Evolutionary conservation across 139 green algal species (phyloP), one percentile per base, ranked within the genome.

Genomic region (Chlorella sp.): DNA sequence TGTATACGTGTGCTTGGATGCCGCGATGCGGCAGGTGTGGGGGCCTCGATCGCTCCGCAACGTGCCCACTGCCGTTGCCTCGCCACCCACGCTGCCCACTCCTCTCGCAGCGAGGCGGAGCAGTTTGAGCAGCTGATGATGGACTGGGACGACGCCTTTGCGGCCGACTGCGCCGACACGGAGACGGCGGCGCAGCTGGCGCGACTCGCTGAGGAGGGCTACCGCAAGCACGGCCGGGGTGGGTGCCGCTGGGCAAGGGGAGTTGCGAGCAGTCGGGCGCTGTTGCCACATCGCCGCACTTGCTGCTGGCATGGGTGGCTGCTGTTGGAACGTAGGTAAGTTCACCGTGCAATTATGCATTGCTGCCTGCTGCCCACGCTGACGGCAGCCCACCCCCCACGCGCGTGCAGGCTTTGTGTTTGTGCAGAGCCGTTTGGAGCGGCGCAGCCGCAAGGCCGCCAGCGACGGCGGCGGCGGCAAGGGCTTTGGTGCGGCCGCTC

Each of bases 71-170:
- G 2, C 22, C n/a, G 19, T n/a, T 69, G 62, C 62, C 13, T 3
- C 36, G 4, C 62, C 62, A 28, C 60, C 62, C 30, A 6, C 62
- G 5, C 11, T 20, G 2, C 24, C 26, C 24, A 20, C 26, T 6
- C 60, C 32, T 19, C 22, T 9, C 22, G 38, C 77, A 83, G 77
- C 30, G 77, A 83, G 38, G 77, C 41, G 13, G 77, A 64, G 20
- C 58, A n/a, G 77, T 83, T 83, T 74, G 77, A 83, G 77, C 58
- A 74, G 60, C 60, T 83, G 28, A 83, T 83, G 77, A 32, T 16
- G 22, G 77, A 83, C 32, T 83, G 77, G 77, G 77, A 83, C 41
- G 60, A 73, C 60, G 77, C 77, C 30, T 83, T 83, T 43, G 77
- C 38, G 0, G 77, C 77, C 38, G 40, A 62, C 58, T 83, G 77